Conservation (phyloP, 768 basidiomycete species). For the Astraeus odoratus region DNA sequence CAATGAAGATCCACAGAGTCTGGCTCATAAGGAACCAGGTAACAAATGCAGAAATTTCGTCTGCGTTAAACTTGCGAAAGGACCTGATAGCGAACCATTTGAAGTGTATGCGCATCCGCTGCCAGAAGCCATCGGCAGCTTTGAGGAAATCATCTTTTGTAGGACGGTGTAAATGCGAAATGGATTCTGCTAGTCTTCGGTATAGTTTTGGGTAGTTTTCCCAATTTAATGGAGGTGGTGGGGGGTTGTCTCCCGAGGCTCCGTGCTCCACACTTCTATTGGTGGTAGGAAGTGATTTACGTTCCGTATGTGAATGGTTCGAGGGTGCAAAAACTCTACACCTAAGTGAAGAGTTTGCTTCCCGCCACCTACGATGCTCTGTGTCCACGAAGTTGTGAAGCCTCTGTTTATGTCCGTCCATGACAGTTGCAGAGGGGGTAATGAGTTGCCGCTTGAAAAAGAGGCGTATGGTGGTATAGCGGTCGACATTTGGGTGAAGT, state of each 20-base stretch:
- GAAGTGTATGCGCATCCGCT: slow-evolving; percentile 83
- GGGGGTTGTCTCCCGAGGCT: slow-evolving; percentile 1
- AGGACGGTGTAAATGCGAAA: slow-evolving; percentile 73
- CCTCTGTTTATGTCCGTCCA: background rate
- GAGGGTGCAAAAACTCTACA: slow-evolving; percentile 5
- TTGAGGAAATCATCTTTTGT: slow-evolving; percentile 85
- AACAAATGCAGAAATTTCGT: slow-evolving; percentile 94
- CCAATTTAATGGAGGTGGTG: slow-evolving; percentile 31
- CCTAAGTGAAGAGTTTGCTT: background rate
- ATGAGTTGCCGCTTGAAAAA: slow-evolving; percentile 43
- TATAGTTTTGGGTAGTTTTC: slow-evolving; percentile 80
- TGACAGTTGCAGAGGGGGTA: slow-evolving; percentile 5
- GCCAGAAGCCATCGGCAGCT: slow-evolving; percentile 85
- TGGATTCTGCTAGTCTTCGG: slow-evolving; percentile 65
- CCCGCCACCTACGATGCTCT: background rate
- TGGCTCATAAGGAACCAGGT: slow-evolving; percentile 97
- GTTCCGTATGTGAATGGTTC: slow-evolving; percentile 12
- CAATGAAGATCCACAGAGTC: slow-evolving; percentile 90
- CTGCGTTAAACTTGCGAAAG: slow-evolving; percentile 91
- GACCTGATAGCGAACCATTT: slow-evolving; percentile 96
- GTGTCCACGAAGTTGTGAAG: background rate
- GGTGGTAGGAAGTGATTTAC: slow-evolving; percentile 6
- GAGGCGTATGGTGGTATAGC: slow-evolving; percentile 50
- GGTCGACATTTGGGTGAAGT: slow-evolving; percentile 35
- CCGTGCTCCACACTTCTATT: slow-evolving; percentile 5